Evolutionary conservation across 2,329 filamentous ascomycete species (phyloP), one percentile per base, ranked within the genome.

Genomic region (Cercospora berteroae): DNA sequence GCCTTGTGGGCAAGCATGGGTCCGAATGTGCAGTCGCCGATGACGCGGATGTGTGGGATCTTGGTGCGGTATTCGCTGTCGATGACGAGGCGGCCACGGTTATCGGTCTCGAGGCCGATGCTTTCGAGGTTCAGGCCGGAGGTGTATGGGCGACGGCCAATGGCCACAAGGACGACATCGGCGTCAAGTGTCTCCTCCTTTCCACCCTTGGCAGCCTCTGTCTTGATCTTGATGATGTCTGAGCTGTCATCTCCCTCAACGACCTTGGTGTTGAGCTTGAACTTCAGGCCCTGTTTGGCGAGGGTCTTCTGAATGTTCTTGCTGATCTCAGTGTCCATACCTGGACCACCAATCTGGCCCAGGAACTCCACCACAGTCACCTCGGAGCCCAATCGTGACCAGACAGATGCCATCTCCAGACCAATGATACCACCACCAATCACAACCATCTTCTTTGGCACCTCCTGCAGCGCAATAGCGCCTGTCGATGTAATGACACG

Each of bases 11-110:
- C 95, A 77, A 99, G 89, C 95, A 99, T 99, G 77, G 75, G 75
- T 9, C 95, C 95, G 80, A 99, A 99, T 57, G 95, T 99, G 78
- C 89, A 92, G 81, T 98, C 95, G 78, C 95, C 95, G 73, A 98
- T 91, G 76, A 94, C 95, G 76, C 95, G 94, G 81, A 99, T 97
- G 84, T 99, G 95, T 58, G 94, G 92, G 74, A 95, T 85, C 85
- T 97, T 98, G 78, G 95, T 99, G 82, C 95, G 93, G 87, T 97
- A 99, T 83, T 99, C 94, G 75, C 94, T 93, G 85, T 99, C 95
- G 79, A 99, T 97, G 76, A 99, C 91, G 71, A 99, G 86, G 76
- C 95, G 93, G 78, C 95, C 95, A 74, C 92, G 91, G 79, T 98
- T 94, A 80, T 99, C 95, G 69, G 90, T 87, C 82, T 97, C 93